phyloP scores from a whole-genome alignment of 164 flowering plant genomes.

The Vitis labrusca region DNA sequence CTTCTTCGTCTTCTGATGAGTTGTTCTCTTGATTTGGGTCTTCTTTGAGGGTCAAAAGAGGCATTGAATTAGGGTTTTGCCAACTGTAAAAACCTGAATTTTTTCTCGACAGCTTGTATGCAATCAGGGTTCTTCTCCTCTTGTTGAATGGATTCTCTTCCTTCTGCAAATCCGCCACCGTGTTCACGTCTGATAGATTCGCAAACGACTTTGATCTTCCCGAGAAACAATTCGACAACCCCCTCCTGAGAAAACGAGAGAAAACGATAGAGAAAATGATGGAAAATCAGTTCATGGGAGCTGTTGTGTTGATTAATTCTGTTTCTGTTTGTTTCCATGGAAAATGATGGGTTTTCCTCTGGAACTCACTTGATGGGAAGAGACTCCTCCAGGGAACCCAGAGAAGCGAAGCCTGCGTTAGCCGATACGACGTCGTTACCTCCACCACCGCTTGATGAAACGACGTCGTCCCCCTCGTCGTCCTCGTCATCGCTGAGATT shows the following conservation, averaged over 20 bases:
- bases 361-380: conserved; percentile 66
- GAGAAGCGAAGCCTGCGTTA: conserved; percentile 33
- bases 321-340: too few species aligned
- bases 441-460: conserved; percentile 13
- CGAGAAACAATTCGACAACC: conserved; percentile 51
- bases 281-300: too few species aligned
- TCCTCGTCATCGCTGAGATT: conserved; percentile 27
- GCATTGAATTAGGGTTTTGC: conserved; percentile 48
- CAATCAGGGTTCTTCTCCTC: conserved; percentile 47
- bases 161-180: conserved; percentile 44
- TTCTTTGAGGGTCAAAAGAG: conserved; percentile 30
- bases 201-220: conserved; percentile 72
- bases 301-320: too few species aligned
- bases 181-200: conserved; percentile 37
- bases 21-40: conserved; percentile 24
- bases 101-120: conserved; percentile 31
- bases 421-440: neutral
- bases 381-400: conserved; percentile 59
- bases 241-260: conserved; percentile 40
- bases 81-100: conserved; percentile 32
- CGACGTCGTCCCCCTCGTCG: conserved; percentile 35
- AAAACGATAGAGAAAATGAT: neutral
- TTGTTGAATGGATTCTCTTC: conserved; percentile 66
- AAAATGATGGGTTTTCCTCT: too few species aligned
- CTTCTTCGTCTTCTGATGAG: neutral